Percentiles rank a stretch among this genome's conserved stretches.
Evolutionary conservation across 148 eudicot genomes (phyloP).

Genomic region (Persicaria tinctoria): DNA sequence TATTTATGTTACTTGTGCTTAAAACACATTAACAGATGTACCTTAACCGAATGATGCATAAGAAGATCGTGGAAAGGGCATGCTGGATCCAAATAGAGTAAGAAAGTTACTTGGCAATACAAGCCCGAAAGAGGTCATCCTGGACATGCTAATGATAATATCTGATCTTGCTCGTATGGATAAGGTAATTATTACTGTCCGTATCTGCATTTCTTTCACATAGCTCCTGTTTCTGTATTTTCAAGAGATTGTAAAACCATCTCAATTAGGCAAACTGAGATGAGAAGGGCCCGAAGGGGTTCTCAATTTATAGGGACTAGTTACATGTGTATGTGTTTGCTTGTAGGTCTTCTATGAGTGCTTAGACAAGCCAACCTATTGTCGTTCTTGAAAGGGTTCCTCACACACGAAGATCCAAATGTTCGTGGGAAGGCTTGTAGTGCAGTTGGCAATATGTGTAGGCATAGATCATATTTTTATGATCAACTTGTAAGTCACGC

Average conservation of each 20-base stretch:
- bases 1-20: too few relatives aligned
- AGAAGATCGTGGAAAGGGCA: slow-evolving; percentile 37
- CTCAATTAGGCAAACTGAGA: background rate
- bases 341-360: slow-evolving; percentile 75
- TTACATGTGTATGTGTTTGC: slow-evolving; percentile 5
- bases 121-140: slow-evolving; percentile 69
- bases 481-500: slow-evolving; percentile 44
- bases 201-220: background rate
- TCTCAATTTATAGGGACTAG: background rate
- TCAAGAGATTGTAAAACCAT: background rate
- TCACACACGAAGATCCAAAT: slow-evolving; percentile 68
- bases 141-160: slow-evolving; percentile 78
- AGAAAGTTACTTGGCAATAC: slow-evolving; percentile 58
- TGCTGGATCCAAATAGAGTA: slow-evolving; percentile 67
- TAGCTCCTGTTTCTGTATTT: background rate
- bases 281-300: background rate
- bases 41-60: too few relatives aligned
- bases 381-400: slow-evolving; percentile 61
- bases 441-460: slow-evolving; percentile 93
- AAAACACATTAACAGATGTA: too few relatives aligned
- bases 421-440: slow-evolving; percentile 85
- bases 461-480: slow-evolving; percentile 86
- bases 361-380: slow-evolving; percentile 68
- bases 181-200: slow-evolving; percentile 42
- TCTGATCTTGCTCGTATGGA: slow-evolving; percentile 99